Evolutionary conservation across 2,329 filamentous ascomycete species (phyloP).

Genomic region (Alternaria tenuissima): DNA sequence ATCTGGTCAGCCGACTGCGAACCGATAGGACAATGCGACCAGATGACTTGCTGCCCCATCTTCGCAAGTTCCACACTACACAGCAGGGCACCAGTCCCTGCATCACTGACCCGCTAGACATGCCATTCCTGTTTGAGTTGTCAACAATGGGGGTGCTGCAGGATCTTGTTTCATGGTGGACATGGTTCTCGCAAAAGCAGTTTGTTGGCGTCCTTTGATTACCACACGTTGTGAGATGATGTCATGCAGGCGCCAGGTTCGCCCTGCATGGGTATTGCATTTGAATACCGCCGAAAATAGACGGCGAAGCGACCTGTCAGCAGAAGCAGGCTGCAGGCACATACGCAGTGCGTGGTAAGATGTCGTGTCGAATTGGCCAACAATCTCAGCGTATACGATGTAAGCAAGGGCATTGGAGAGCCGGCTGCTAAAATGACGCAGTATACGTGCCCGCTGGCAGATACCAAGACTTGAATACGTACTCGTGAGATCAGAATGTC

Average conservation of each 20-base stretch:
- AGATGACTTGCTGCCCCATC: constrained; percentile 39
- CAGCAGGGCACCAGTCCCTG: constrained; percentile 37
- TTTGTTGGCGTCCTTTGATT: constrained; percentile 37
- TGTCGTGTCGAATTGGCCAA: background rate
- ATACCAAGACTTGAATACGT: background rate
- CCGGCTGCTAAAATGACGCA: no score
- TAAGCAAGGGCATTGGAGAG: background rate
- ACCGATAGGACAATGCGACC: constrained; percentile 46
- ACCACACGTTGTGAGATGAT: constrained; percentile 27
- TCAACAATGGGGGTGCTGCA: constrained; percentile 23
- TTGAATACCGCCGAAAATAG: constrained; percentile 22
- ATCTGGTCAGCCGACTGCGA: constrained; percentile 27
- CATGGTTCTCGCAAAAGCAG: constrained; percentile 32
- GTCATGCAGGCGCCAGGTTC: constrained; percentile 17
- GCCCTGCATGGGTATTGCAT: constrained; percentile 23
- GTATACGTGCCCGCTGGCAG: no score
- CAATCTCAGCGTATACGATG: background rate
- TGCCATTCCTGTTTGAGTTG: constrained; percentile 16
- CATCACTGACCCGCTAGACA: constrained; percentile 24
- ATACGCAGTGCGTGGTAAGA: background rate
- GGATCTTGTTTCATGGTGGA: constrained; percentile 31
- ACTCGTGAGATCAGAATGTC: background rate
- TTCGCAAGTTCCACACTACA: constrained; percentile 2
- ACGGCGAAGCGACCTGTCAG: constrained; percentile 3
- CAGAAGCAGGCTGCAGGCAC: constrained; percentile 6